A percentile compares a stretch with the other conserved stretches of the same genome.
These are phyloP conservation scores for Talaromyces sp. DNA, from an alignment of 2,329 filamentous ascomycete species.

Conservation along the genomic window DNA sequence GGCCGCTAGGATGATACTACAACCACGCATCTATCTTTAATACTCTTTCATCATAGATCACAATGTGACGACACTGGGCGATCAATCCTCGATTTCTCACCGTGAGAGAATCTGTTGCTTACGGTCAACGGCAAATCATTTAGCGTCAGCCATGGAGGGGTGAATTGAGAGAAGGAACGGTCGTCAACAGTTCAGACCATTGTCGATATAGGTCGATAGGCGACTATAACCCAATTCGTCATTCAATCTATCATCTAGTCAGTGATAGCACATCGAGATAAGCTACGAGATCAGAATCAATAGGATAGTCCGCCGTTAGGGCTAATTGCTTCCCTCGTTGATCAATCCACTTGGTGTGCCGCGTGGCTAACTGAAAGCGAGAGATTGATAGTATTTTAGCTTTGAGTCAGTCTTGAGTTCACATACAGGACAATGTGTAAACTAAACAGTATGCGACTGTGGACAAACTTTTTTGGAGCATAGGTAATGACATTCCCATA, in stretches of 20 bases:
- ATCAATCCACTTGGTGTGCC: background rate
- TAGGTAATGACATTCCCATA: background rate
- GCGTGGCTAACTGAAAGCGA: background rate
- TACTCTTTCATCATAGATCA: slow-evolving; percentile 77
- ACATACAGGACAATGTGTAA: background rate
- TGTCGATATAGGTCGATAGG: background rate
- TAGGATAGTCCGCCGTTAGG: background rate
- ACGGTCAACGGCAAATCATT: slow-evolving; percentile 24
- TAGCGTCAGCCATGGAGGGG: slow-evolving; percentile 10
- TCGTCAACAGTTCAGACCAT: too few relatives aligned
- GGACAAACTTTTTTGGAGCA: background rate
- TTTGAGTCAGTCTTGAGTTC: background rate
- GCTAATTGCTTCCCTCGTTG: background rate
- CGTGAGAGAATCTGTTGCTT: slow-evolving; percentile 56
- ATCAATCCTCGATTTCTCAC: slow-evolving; percentile 75
- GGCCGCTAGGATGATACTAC: slow-evolving; percentile 84
- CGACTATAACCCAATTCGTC: background rate
- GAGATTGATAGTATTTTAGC: background rate
- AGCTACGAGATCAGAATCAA: background rate
- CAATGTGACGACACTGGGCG: slow-evolving; percentile 71
- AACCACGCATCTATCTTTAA: slow-evolving; percentile 87
- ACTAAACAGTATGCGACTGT: background rate
- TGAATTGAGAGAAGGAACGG: background rate
- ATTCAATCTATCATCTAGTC: background rate
- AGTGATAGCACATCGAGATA: background rate